phyloP scores from a whole-genome alignment of 768 basidiomycete species.

The Pulveroboletus ravenelii region DNA sequence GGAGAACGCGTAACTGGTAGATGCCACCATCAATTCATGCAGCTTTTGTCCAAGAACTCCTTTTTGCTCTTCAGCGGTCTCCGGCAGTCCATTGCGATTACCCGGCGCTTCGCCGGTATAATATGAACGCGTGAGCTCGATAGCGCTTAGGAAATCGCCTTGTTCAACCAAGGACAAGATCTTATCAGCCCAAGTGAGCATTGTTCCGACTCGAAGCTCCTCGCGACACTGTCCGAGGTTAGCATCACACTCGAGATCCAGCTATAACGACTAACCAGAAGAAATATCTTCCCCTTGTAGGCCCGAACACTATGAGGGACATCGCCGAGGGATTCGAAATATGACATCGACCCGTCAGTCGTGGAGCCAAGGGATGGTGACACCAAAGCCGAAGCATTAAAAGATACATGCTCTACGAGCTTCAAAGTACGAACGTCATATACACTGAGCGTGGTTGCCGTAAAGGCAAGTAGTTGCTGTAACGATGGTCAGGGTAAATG shows the following conservation, averaged over 20 bases:
- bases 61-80: conserved; percentile 52
- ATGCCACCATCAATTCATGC: conserved; percentile 80
- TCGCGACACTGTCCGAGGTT: conserved; percentile 49
- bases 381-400: conserved; percentile 52
- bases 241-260: neutral
- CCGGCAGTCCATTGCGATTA: conserved; percentile 83
- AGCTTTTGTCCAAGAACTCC: conserved; percentile 70
- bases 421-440: conserved; percentile 57
- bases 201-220: conserved; percentile 72
- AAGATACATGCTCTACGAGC: conserved; percentile 57
- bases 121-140: conserved; percentile 79
- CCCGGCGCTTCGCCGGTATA: conserved; percentile 77
- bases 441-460: conserved; percentile 54
- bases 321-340: conserved; percentile 46
- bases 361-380: conserved; percentile 50
- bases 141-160: conserved; percentile 87
- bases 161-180: conserved; percentile 77
- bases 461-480: conserved; percentile 69
- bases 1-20: conserved; percentile 86
- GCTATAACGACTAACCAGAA: conserved; percentile 56
- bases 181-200: conserved; percentile 93
- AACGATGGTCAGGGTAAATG: conserved; percentile 3
- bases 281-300: conserved; percentile 89
- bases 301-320: conserved; percentile 68
- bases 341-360: conserved; percentile 42